Evolutionary conservation across 495 filamentous ascomycete species (phyloP).

Genomic region (Neurospora sp.): DNA sequence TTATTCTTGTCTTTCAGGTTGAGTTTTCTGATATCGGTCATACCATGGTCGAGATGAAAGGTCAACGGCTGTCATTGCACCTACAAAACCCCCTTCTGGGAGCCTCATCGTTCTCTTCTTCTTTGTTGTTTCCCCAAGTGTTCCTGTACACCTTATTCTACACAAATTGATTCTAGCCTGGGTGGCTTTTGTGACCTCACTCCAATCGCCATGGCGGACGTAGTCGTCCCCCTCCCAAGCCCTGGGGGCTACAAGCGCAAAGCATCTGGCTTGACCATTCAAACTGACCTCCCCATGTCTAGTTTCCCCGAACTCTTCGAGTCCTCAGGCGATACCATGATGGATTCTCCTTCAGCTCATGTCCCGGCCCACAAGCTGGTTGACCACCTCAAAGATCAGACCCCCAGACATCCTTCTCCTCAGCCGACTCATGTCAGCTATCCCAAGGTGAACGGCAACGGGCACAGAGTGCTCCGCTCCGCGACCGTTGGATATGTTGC

Average conservation of each 20-base stretch:
- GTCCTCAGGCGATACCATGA: slow-evolving; percentile 25
- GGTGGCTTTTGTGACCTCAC: background rate
- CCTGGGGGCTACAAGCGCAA: slow-evolving; percentile 15
- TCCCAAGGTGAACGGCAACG: slow-evolving; percentile 49
- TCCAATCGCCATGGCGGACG: slow-evolving; percentile 15
- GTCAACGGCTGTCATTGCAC: background rate
- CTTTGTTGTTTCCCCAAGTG: background rate
- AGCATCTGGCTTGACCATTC: slow-evolving; percentile 28
- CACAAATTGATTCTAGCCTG: background rate
- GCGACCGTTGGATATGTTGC: slow-evolving; percentile 93
- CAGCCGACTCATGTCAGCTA: slow-evolving; percentile 83
- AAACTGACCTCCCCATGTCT: slow-evolving; percentile 32
- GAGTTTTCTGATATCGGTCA: background rate
- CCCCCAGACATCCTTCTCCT: slow-evolving; percentile 60
- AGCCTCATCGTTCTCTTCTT: background rate
- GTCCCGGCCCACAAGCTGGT: slow-evolving; percentile 25
- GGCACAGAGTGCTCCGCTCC: slow-evolving; percentile 63
- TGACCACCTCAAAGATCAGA: slow-evolving; percentile 20
- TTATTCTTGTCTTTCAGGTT: background rate
- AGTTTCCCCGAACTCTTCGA: slow-evolving; percentile 35
- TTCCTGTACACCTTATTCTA: background rate
- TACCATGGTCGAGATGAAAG: background rate
- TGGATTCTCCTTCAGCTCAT: slow-evolving; percentile 12
- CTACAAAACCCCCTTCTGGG: slow-evolving; percentile 7
- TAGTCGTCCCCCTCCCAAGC: slow-evolving; percentile 7